Evolutionary conservation across 2,329 filamentous ascomycete species (phyloP).

Genomic region (Venturia pyrina): DNA sequence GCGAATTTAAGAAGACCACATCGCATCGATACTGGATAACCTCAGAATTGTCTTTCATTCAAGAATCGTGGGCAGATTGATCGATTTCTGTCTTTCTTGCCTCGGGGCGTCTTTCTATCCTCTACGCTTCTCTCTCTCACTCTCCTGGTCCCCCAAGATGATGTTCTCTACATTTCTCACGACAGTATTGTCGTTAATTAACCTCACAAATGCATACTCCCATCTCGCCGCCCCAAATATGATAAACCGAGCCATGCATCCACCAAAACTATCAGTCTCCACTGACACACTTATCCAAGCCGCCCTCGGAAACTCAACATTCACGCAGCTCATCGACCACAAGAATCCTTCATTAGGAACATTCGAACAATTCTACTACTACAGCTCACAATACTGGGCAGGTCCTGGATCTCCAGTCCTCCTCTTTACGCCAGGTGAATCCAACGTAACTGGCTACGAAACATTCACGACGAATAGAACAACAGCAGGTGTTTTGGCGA

Average conservation of each 20-base stretch:
- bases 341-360: conserved; percentile 44
- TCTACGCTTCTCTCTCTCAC: neutral
- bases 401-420: conserved; percentile 46
- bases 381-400: conserved; percentile 40
- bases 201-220: neutral
- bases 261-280: neutral
- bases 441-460: conserved; percentile 35
- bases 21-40: neutral
- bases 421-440: conserved; percentile 45
- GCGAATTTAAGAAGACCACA: neutral
- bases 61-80: neutral
- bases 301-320: conserved; percentile 22
- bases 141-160: neutral
- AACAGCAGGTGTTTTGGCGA: conserved; percentile 37
- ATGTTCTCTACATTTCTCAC: neutral
- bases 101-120: neutral
- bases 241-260: neutral
- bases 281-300: neutral
- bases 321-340: conserved; percentile 51
- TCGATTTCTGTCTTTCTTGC: neutral
- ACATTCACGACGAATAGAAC: conserved; percentile 42
- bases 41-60: neutral
- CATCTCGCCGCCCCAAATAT: neutral
- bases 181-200: neutral
- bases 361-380: conserved; percentile 46